Conservation (phyloP, 257 asterid genomes). For the Solanum verrucosum region DNA sequence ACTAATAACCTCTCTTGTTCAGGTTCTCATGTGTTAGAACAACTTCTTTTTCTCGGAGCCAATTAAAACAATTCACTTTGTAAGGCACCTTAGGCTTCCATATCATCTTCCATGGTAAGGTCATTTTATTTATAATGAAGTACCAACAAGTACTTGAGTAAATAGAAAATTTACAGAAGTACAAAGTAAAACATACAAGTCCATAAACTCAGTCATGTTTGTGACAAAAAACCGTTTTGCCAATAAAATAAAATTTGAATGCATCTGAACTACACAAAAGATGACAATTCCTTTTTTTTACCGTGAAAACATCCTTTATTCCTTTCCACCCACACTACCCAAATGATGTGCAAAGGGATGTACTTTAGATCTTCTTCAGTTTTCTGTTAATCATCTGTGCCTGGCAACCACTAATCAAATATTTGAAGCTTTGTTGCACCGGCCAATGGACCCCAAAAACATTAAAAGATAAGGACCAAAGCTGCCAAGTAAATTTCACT, state of each 20-base stretch:
- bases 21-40: no score
- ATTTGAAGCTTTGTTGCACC: not conserved
- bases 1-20: no score
- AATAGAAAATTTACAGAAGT: not conserved
- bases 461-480: not conserved
- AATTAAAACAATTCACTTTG: no score
- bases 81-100: no score
- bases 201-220: not conserved
- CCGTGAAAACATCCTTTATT: not conserved
- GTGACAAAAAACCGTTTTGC: not conserved
- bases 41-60: not conserved
- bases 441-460: not conserved
- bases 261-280: not conserved
- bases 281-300: not conserved
- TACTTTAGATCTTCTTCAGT: not conserved
- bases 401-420: not conserved
- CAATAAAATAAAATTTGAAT: not conserved
- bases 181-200: not conserved
- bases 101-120: not conserved
- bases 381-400: not conserved
- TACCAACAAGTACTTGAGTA: not conserved
- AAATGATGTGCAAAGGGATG: not conserved
- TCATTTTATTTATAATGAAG: not conserved
- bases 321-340: not conserved
- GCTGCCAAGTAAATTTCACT: not conserved